Evolutionary conservation across 2,329 filamentous ascomycete species (phyloP).

Genomic region (Nigrospora oryzae): DNA sequence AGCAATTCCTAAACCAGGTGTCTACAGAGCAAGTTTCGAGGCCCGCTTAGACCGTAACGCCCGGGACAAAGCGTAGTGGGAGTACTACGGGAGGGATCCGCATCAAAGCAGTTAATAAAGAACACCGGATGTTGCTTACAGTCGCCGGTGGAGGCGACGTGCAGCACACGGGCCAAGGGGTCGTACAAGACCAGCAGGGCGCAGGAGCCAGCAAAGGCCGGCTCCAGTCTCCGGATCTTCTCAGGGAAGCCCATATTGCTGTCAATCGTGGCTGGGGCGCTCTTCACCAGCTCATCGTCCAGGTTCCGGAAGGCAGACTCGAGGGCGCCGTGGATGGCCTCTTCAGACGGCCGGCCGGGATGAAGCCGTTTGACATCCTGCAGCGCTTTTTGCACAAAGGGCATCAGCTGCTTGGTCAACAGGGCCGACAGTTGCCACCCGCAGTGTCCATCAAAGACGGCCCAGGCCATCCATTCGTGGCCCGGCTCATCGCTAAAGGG

Average conservation of each 20-base stretch:
- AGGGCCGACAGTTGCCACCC: slow-evolving; percentile 24
- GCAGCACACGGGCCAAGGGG: slow-evolving; percentile 35
- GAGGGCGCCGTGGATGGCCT: slow-evolving; percentile 22
- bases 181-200: slow-evolving; percentile 55
- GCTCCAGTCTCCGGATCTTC: slow-evolving; percentile 18
- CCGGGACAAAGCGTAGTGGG: too few species aligned
- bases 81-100: too few species aligned
- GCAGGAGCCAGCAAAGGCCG: slow-evolving; percentile 45
- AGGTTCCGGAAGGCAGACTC: slow-evolving; percentile 27
- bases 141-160: slow-evolving; percentile 57
- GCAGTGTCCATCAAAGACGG: slow-evolving; percentile 25
- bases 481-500: slow-evolving; percentile 11
- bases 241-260: slow-evolving; percentile 19
- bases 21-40: too few species aligned
- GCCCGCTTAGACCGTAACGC: too few species aligned
- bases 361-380: slow-evolving; percentile 3
- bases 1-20: too few species aligned
- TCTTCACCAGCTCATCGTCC: slow-evolving; percentile 22
- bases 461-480: slow-evolving; percentile 21
- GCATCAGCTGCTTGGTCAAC: slow-evolving; percentile 19
- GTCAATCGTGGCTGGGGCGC: slow-evolving; percentile 15
- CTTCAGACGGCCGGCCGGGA: slow-evolving; percentile 2
- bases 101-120: too few species aligned
- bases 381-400: slow-evolving; percentile 18
- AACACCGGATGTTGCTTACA: too few species aligned